Evolutionary conservation across 2,329 filamentous ascomycete species (phyloP).

Genomic region (Xylogone sp.): DNA sequence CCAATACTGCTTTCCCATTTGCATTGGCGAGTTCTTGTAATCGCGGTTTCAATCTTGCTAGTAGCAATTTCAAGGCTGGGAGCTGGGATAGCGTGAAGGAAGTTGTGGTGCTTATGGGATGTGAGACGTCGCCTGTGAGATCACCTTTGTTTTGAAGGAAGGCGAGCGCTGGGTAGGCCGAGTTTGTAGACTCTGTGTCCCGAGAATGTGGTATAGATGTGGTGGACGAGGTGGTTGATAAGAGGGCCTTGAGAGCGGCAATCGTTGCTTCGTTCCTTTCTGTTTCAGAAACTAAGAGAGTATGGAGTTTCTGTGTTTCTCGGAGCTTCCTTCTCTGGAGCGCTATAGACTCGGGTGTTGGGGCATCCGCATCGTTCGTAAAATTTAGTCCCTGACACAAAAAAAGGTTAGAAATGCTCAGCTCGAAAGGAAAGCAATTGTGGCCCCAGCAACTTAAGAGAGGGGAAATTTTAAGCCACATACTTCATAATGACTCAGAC

Average conservation of each 20-base stretch:
- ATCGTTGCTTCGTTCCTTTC: constrained; percentile 71
- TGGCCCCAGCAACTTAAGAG: neutral
- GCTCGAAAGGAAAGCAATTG: neutral
- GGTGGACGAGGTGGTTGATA: constrained; percentile 45
- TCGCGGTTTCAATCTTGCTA: constrained; percentile 64
- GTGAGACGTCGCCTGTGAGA: constrained; percentile 46
- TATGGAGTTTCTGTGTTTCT: constrained; percentile 74
- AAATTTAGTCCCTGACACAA: constrained; percentile 22
- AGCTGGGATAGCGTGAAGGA: constrained; percentile 81
- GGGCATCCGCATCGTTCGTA: constrained; percentile 32
- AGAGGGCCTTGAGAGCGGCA: constrained; percentile 55
- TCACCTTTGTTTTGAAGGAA: constrained; percentile 54
- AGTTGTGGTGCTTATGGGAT: constrained; percentile 65
- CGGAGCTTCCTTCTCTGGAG: constrained; percentile 69
- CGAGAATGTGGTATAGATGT: constrained; percentile 47
- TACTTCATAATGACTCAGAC: constrained; percentile 81
- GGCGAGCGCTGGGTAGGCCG: constrained; percentile 37
- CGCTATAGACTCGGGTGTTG: constrained; percentile 65
- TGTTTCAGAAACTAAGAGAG: constrained; percentile 65
- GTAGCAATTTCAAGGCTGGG: constrained; percentile 68
- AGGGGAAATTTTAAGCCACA: constrained; percentile 4
- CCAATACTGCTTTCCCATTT: constrained; percentile 32
- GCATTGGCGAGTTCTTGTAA: constrained; percentile 42
- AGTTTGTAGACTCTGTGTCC: constrained; percentile 22
- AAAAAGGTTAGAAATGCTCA: constrained; percentile 3